phyloP scores from a whole-genome alignment of 2,329 filamentous ascomycete genomes.

The Pestalotiopsis sp. region DNA sequence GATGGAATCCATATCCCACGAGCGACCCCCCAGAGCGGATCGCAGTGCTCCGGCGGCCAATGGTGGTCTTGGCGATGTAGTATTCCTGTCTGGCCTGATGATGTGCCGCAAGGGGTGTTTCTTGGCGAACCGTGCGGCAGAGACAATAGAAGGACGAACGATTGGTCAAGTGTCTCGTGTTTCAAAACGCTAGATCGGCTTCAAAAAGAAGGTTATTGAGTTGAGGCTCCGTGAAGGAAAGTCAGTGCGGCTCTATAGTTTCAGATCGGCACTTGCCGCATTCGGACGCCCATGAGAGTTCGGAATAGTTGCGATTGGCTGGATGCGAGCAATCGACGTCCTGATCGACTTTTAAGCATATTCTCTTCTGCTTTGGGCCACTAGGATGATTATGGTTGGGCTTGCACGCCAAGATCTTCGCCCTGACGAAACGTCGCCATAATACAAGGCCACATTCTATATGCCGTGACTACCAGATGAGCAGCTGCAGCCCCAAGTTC shows the following conservation, averaged over 20 bases:
- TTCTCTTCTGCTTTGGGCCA: background rate
- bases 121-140: background rate
- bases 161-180: conserved; percentile 2
- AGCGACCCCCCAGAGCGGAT: background rate
- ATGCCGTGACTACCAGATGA: background rate
- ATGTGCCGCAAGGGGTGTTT: conserved; percentile 9
- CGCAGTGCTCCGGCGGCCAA: background rate
- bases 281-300: background rate
- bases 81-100: conserved; percentile 12
- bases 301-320: conserved; percentile 9
- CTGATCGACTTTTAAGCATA: background rate
- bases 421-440: background rate
- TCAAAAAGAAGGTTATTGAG: background rate
- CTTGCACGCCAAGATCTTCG: background rate
- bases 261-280: conserved; percentile 8
- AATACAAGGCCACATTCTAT: background rate
- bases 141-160: background rate
- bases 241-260: conserved; percentile 9
- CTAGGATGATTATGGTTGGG: background rate
- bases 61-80: conserved; percentile 5
- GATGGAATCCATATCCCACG: background rate
- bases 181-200: background rate
- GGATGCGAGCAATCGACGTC: background rate
- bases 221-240: background rate
- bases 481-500: background rate